Percentiles rank a stretch among this genome's conserved stretches.
Evolutionary conservation across 139 green algal species (phyloP).

Genomic region (Trebouxia sp.): DNA sequence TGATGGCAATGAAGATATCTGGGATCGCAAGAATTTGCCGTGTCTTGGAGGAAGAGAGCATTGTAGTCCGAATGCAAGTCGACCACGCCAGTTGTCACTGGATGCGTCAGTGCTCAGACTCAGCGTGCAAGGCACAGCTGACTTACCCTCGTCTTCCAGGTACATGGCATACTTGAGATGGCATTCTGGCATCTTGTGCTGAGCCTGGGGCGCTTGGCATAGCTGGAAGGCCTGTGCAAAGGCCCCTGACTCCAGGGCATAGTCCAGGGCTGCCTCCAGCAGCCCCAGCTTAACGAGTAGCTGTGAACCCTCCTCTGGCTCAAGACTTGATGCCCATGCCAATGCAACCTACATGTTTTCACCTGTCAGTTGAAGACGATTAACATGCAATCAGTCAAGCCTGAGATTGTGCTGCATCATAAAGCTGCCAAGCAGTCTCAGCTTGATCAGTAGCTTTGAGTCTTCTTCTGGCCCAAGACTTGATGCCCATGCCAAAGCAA

Average conservation of each 20-base stretch:
- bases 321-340: conserved; percentile 72
- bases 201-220: conserved; percentile 42
- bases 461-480: conserved; percentile 71
- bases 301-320: conserved; percentile 65
- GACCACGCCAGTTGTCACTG: no score
- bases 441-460: conserved; percentile 60
- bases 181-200: conserved; percentile 72
- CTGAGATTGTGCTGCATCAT: no score
- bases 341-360: conserved; percentile 73
- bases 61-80: no score
- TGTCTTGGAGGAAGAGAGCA: no score
- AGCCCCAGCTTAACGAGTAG: conserved; percentile 69
- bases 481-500: conserved; percentile 81
- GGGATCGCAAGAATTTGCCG: no score
- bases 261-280: conserved; percentile 69
- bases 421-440: conserved; percentile 68
- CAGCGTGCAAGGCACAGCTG: neutral
- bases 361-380: neutral
- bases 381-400: neutral
- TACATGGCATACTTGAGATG: conserved; percentile 88
- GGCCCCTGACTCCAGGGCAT: conserved; percentile 67
- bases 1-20: neutral
- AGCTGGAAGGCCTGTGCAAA: conserved; percentile 78
- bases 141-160: conserved; percentile 74
- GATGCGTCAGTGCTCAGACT: no score